Evolutionary conservation across 164 flowering plant species (phyloP).

Genomic region (Vitis rotundifolia): DNA sequence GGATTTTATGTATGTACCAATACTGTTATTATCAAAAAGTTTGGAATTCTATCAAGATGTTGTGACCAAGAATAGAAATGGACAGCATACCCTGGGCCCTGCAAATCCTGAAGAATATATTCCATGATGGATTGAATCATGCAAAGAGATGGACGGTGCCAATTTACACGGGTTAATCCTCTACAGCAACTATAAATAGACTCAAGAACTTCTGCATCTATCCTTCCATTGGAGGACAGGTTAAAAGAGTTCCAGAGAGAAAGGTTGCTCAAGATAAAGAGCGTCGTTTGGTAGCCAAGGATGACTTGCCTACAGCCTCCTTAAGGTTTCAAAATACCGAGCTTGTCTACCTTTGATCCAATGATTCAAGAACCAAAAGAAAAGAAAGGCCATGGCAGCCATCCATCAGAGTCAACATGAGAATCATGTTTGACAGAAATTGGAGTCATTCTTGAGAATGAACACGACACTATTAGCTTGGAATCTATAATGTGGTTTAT

Average conservation of each 20-base stretch:
- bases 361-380: too few species aligned
- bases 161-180: neutral
- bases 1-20: neutral
- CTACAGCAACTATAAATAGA: conserved; percentile 15
- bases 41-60: conserved; percentile 1
- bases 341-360: neutral
- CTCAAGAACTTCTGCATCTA: neutral
- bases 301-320: conserved; percentile 38
- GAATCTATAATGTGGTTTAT: conserved; percentile 10
- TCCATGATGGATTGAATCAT: conserved; percentile 4
- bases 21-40: neutral
- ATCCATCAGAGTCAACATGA: too few species aligned
- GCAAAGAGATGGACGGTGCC: neutral
- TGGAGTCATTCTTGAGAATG: neutral
- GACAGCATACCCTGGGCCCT: conserved; percentile 9
- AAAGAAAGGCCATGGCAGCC: too few species aligned
- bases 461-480: neutral
- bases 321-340: neutral
- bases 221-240: too few species aligned
- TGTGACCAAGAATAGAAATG: neutral
- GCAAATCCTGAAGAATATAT: conserved; percentile 17
- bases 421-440: neutral
- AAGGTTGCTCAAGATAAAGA: conserved; percentile 28
- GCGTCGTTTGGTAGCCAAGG: conserved; percentile 39
- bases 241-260: neutral